Evolutionary conservation across 1,284 basidiomycete genomes (phyloP), one percentile per base, ranked within the genome.

Genomic region (Cryptococcus sp.): DNA sequence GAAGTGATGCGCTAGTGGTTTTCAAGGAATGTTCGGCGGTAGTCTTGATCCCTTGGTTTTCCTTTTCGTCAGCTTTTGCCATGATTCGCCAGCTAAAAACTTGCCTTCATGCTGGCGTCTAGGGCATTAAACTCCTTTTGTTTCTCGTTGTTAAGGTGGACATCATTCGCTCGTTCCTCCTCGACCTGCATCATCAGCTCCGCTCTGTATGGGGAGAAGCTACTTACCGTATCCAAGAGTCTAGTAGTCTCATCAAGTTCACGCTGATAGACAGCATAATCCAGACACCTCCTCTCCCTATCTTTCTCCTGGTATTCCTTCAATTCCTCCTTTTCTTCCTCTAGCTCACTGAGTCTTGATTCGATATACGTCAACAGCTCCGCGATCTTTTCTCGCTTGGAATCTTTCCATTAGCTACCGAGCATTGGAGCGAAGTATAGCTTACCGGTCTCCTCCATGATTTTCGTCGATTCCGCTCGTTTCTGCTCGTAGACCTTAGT

Each of bases 401-500:
- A 81, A 55, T 93, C 91, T 48, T 59, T 19, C 23, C 14, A 19
- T 53, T 13, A 55, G 52, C 46, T 32, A 16, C 16, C 14, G 25
- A 14, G 19, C 22, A 21, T 10, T 14, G 19, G 18, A 19, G 39
- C 39, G 13, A 4, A 18, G 25, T 16, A 32, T 14, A 36, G 37
- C 60, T 52, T 25, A 77, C 77, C 74, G n/a, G 96, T 98, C 68
- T 98, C 93, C 40, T 90, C 83, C 88, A 98, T 96, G 72, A 98
- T 94, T 50, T 89, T 87, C 25, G 94, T 79, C 11, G 91, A 94
- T 71, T 98, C 94, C 1, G 87, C 66, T 13, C 96, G 83, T 47
- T 94, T 85, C 67, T 96, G 88, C 74, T 98, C 96, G 72, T 99
- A 99, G 1, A 98, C 92, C 64, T 96, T 91, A 0, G 96, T 98